Evolutionary conservation across 805 yeast genomes (phyloP), one percentile per base, ranked within the genome.

Genomic region (Jamesozyma spencerorum): DNA sequence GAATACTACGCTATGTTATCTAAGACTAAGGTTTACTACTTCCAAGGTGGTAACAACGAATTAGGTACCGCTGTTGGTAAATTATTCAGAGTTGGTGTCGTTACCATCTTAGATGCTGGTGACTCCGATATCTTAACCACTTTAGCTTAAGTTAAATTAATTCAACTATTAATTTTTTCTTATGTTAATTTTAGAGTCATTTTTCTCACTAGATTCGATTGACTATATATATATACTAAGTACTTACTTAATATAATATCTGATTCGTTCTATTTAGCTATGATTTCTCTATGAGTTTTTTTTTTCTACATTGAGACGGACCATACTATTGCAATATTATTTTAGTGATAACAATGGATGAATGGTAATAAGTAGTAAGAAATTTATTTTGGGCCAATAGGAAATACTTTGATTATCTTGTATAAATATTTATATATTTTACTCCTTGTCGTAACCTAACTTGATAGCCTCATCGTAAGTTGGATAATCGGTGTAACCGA

Each of bases 1-100:
- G 98, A 92, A 81, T 92, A 92, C 83, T 92, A 92, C 86, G 97
- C 97, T 67, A 90, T 92, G 98, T 83, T 92, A 71, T 84, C 97
- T 70, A 90, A 88, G 85, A 85, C 96, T 70, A 79, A 78, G 66
- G 75, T 73, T 53, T 88, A 90, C 92, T 94, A 88, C 88, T 92
- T 88, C 94, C 92, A 82, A 75, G 97, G 97, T 79, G 94, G 95
- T 73, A 90, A 90, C 96, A 90, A 90, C 77, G 97, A 90, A 78
- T 85, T 90, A 68, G 97, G 97, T 79, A 92, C 99, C 63, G 95
- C 96, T 62, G 90, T 96, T 77, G 99, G 99, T 88, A 90, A 85
- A 75, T 86, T 92, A 67, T 92, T 92, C 96, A 86, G 97, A 79
- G 97, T 92, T 63, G 97, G 97, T 79, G 90, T 88, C 66, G 76